A percentile compares a stretch with the other conserved stretches of the same genome.
phyloP scores from a whole-genome alignment of 1,284 basidiomycete species.

The Cutaneotrichosporon sp. region DNA sequence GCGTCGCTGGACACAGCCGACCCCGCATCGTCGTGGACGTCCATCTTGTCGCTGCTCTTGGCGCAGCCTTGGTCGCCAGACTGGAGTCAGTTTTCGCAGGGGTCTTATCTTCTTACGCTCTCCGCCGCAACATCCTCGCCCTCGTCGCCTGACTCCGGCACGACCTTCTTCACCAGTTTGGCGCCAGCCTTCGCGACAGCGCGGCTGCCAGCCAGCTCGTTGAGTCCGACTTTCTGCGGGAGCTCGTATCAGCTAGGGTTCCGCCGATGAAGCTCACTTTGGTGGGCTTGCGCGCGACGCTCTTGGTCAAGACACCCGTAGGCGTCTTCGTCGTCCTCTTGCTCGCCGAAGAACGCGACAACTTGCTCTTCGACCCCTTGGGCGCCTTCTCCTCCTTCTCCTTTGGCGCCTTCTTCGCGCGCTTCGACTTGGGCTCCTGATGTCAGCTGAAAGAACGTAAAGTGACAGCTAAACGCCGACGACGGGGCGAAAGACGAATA shows the following conservation, averaged over 20 bases:
- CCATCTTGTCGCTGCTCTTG: not conserved
- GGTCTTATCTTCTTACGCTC: not conserved
- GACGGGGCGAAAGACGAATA: too few species aligned
- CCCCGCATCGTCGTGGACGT: not conserved
- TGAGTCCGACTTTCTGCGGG: not conserved
- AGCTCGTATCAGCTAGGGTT: not conserved
- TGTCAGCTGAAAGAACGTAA: not conserved
- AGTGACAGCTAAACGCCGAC: not conserved
- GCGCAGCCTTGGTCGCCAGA: not conserved
- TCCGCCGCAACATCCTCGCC: not conserved
- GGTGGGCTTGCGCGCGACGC: not conserved
- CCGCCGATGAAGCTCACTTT: not conserved
- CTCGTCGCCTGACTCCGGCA: not conserved
- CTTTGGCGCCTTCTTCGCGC: not conserved
- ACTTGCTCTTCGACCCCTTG: not conserved
- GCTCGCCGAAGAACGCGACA: not conserved
- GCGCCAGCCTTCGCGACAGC: too few species aligned
- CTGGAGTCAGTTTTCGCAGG: not conserved
- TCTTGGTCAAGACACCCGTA: not conserved
- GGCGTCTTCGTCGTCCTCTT: not conserved
- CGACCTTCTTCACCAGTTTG: not conserved
- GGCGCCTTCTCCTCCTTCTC: not conserved
- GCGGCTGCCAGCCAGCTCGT: not conserved
- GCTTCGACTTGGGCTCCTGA: not conserved
- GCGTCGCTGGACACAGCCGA: not conserved